Base-by-base conservation (phyloP, 257 asterid genomes). In the Solanum boliviense region DNA sequence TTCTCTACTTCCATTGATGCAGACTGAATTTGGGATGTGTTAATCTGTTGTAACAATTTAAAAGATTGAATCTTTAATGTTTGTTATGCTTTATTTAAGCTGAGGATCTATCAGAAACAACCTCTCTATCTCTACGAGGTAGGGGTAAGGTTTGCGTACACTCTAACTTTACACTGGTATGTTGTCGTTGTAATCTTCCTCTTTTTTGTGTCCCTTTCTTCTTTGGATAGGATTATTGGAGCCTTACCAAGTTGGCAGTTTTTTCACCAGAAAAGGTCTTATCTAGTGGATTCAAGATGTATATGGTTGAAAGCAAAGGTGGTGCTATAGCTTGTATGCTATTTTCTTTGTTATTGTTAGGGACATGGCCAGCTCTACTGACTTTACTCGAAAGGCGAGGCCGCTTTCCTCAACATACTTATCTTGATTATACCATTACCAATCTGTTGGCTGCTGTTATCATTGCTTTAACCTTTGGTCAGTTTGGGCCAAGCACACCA, bases 261-360 rank as follows among this genome's bases (percentile, higher is more conserved):
- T 29, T 83, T 89, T 76, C 83, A 36, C 36, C 87, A 10, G 90
- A 90, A 32, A 75, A 88, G 86, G 5, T 79, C 25, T 81, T 81
- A 18, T 88, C 84, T 7, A 87, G 67, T 71, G 72, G 82, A 35
- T 79, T 91, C 90, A 92, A 92, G 86, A 97, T 97, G 99, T 95
- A 94, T 92, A 15, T 95, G 87, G 96, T 97, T 85, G 98, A 97
- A 93, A 95, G 99, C 89, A 95, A 94, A 93, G 98, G 94, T 86
- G 98, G 98, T 65, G 99, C 99, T 71, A 95, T 95, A 91, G 98
- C 89, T 68, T 97, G 99, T 76, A 97, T 97, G 98, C 93, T 95
- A 18, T 82, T 97, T 13, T 88, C 98, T 46, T 84, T 97, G 76
- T 85, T 92, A 5, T 94, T 97, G 93, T 90, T 97, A 91, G 99